Evolutionary conservation across 805 yeast species (phyloP).

Genomic region (Nakazawaea populi): DNA sequence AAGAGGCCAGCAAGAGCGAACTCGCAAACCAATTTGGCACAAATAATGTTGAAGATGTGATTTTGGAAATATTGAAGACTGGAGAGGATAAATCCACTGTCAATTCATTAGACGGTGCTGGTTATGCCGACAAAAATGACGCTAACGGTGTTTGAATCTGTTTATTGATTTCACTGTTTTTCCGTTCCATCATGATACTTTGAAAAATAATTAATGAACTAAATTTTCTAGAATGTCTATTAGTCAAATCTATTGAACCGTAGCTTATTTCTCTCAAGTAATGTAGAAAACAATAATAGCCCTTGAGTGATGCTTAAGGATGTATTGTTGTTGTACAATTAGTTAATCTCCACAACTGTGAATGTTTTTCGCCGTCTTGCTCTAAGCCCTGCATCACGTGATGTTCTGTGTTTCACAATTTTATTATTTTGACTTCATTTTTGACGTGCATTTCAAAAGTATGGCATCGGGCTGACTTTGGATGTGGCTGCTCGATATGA

Average conservation of each 20-base stretch:
- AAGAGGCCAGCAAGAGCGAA: slow-evolving; percentile 64
- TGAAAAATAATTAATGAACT: no score
- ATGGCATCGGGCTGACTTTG: no score
- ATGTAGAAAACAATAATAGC: no score
- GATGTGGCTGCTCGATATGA: no score
- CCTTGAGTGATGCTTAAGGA: no score
- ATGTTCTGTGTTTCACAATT: background rate
- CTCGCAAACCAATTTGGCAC: slow-evolving; percentile 67
- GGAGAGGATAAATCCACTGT: slow-evolving; percentile 42
- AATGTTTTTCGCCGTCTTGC: background rate
- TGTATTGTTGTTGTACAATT: no score
- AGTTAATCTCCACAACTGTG: background rate
- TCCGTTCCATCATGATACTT: no score
- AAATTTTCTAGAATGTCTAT: no score
- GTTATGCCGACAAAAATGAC: slow-evolving; percentile 7
- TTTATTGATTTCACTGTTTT: background rate
- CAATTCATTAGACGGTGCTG: background rate
- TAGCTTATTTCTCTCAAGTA: no score
- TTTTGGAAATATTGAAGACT: slow-evolving; percentile 50
- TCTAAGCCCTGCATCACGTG: background rate
- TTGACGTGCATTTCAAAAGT: no score
- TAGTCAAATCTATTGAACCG: no score
- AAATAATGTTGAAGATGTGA: slow-evolving; percentile 46
- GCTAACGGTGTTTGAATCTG: background rate
- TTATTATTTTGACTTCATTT: no score